Conservation (phyloP, 306 rosid genomes). For the Prunus padus region DNA sequence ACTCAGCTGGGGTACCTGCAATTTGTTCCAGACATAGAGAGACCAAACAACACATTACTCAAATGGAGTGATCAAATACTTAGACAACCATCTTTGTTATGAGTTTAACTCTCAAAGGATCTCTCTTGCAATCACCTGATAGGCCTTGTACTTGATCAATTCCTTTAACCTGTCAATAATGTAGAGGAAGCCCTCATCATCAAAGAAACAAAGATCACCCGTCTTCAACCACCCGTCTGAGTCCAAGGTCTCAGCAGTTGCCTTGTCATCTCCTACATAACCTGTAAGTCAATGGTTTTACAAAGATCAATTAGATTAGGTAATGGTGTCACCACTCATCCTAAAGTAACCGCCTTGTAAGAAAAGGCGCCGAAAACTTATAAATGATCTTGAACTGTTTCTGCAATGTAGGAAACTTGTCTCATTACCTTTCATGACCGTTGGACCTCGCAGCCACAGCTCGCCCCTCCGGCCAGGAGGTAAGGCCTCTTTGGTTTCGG, state of each 20-base stretch:
- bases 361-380: background rate
- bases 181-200: conserved; percentile 70
- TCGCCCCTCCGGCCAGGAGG: conserved; percentile 74
- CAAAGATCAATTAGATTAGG: too few species aligned
- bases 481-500: conserved; percentile 59
- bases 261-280: conserved; percentile 77
- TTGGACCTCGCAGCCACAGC: conserved; percentile 83
- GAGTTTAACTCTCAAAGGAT: background rate
- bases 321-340: background rate
- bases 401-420: background rate
- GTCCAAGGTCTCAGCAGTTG: conserved; percentile 74
- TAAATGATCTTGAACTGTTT: too few species aligned
- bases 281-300: conserved; percentile 40
- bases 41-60: background rate
- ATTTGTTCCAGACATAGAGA: conserved; percentile 21
- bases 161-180: conserved; percentile 88
- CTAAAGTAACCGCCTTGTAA: background rate
- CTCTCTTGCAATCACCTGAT: conserved; percentile 57
- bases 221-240: conserved; percentile 93
- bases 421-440: conserved; percentile 81
- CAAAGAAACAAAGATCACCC: conserved; percentile 91
- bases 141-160: conserved; percentile 87
- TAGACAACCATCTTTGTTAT: background rate
- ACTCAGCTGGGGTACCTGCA: conserved; percentile 94
- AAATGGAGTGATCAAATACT: background rate